Base-by-base conservation (phyloP, 2,329 filamentous ascomycete genomes). In the Endoconidiophora laricicola region DNA sequence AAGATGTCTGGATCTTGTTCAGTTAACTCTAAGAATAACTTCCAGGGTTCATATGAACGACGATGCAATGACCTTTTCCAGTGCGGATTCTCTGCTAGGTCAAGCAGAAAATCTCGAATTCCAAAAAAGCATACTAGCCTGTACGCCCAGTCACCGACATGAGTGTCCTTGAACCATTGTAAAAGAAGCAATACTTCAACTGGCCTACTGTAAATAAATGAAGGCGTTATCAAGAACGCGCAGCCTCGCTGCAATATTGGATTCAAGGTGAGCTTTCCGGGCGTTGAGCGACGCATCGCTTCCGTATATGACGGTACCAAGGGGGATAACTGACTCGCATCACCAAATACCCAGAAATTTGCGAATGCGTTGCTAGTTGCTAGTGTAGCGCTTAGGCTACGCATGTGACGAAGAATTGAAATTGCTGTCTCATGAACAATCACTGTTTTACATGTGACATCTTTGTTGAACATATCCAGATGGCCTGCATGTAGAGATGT, bases 381-480 rank as follows among this genome's bases (percentile, higher is more conserved):
- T 2, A 74, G 61, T 2, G 67, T 53, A 2, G 55, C 52, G 16
- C 55, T 38, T 7, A 74, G 54, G 0, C 56, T 53, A 1, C 69
- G 67, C 44, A 74, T 64, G 2, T 60, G 59, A 6, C 67, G 61
- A 4, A 71, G 53, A 4, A 59, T 58, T 57, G 60, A 62, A 7
- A 64, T 54, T 3, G 61, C 61, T 10, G 64, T 60, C 57, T 73
- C 69, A 52, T 74, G 69, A 2, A 74, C 58, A 36, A 75, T 66
- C 9, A 73, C 58, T 45, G 57, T 54, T 18, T 63, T 60, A 40
- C 56, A 46, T 0, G 56, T 50, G 10, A 52, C 52, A 2, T 56
- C 53, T 16, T 59, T 59, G 6, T 59, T 26, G 54, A 78, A 76
- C 16, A 60, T 61, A 3, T 59, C 54, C 73, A 74, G 78, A 6